Percentiles rank a stretch among this genome's conserved stretches.
Conservation (phyloP, 73 alveolate species). For the Diophrys sp. region DNA sequence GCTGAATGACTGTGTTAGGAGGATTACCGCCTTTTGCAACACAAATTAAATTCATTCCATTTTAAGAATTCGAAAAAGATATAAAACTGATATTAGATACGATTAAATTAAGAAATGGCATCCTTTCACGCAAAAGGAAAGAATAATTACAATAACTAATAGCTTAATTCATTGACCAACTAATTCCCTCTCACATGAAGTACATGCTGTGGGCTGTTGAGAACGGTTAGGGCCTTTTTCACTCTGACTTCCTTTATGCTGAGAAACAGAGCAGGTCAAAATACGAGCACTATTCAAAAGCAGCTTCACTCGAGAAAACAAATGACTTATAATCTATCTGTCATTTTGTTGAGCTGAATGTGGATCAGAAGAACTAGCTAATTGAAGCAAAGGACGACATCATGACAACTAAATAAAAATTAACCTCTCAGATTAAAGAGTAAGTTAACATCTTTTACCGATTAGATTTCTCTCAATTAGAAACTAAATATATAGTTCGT, state of each 20-base stretch:
- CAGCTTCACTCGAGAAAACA: not conserved
- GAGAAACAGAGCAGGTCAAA: not conserved
- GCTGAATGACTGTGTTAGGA: too few species aligned
- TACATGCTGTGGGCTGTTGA: not conserved
- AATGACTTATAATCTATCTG: not conserved
- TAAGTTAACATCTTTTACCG: not conserved
- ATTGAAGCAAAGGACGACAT: not conserved
- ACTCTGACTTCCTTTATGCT: not conserved
- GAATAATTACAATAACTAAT: not conserved
- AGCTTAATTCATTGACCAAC: not conserved
- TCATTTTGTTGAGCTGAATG: not conserved
- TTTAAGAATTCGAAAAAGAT: not conserved
- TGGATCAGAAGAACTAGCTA: not conserved
- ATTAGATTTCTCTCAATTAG: not conserved
- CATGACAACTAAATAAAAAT: too few species aligned
- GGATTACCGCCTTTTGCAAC: too few species aligned
- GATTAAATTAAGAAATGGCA: not conserved
- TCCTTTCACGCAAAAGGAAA: not conserved
- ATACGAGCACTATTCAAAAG: not conserved
- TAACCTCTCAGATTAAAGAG: not conserved
- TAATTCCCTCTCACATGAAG: not conserved
- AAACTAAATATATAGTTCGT: too few species aligned
- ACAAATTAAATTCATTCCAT: too few species aligned
- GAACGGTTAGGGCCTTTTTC: not conserved
- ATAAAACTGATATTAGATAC: not conserved